Base-by-base conservation (phyloP, 2,329 filamentous ascomycete genomes). In the Karstenula rhodostoma region DNA sequence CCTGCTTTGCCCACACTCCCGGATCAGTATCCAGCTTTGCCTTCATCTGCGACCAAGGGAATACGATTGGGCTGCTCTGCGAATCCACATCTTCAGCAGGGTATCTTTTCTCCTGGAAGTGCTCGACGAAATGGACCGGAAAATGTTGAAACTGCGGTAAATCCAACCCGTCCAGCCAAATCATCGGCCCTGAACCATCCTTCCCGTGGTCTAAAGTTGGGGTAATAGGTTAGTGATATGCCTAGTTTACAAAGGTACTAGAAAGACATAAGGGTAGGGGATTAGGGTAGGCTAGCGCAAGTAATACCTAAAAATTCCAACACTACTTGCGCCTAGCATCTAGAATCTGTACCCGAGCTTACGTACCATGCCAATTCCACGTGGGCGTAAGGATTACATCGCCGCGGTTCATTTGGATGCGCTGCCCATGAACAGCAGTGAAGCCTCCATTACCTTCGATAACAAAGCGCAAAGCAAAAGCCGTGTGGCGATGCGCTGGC, bases 121-220 rank as follows among this genome's bases (percentile, higher is more conserved):
- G 80, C 71, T 87, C 79, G 1, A 84, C 83, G 63, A 87, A 87
- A 64, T 87, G 81, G 0, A 85, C 82, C 0, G 82, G 83, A 2
- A 82, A 81, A 61, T 82, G 81, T 0, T 77, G 73, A 67, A 85
- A 87, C 3, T 80, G 73, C 0, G 85, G 85, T 1, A 87, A 68
- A 71, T 87, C 83, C 1, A 88, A 70, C 4, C 81, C 83, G 66
- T 87, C 86, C 1, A 88, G 76, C 86, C 86, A 88, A 29, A 88
- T 82, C 70, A 87, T 83, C 0, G 84, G 84, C 1, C 78, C 78
- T 0, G 78, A 76, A 9, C 84, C 82, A 58, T 87, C 84, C 50
- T 87, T 87, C 3, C 86, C 86, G 58, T 88, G 85, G 60, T 87
- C n/a, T n/a, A n/a, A n/a, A n/a, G n/a, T n/a, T n/a, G n/a, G n/a